phyloP scores from a whole-genome alignment of 257 asterid species.

The Avicennia marina region DNA sequence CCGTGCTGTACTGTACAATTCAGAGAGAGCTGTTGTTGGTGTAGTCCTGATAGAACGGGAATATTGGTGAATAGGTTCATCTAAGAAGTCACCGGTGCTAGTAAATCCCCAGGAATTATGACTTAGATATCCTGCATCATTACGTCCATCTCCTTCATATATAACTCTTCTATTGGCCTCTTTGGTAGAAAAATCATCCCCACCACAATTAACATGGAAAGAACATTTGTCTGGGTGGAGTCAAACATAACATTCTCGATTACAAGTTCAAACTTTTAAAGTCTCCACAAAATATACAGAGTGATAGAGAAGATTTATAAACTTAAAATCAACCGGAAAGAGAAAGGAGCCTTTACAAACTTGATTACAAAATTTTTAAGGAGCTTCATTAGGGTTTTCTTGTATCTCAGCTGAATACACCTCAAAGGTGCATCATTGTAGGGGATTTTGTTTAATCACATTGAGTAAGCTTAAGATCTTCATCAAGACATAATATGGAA shows the following conservation, averaged over 20 bases:
- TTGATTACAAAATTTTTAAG: too few species aligned
- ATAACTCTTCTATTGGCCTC: conserved; percentile 35
- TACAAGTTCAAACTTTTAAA: neutral
- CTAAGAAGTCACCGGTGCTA: conserved; percentile 89
- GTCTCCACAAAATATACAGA: neutral
- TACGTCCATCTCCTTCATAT: conserved; percentile 85
- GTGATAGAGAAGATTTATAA: neutral
- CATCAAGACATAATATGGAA: too few species aligned
- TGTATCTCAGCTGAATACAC: too few species aligned
- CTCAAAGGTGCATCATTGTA: too few species aligned
- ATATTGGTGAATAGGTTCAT: conserved; percentile 47
- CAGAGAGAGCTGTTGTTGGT: conserved; percentile 37
- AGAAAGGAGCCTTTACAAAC: neutral
- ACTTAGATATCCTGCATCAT: conserved; percentile 45
- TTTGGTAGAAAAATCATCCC: conserved; percentile 38
- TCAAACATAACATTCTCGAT: conserved; percentile 20
- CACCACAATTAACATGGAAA: conserved; percentile 74
- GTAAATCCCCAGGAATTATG: conserved; percentile 68
- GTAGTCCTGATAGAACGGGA: conserved; percentile 36
- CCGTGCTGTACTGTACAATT: conserved; percentile 65
- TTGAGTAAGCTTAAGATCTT: too few species aligned
- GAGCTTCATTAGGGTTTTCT: too few species aligned
- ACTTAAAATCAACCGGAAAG: neutral
- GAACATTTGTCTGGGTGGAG: conserved; percentile 71
- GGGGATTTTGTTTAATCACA: too few species aligned